phyloP scores from a whole-genome alignment of 2,329 filamentous ascomycete genomes.

The Chaetomiaceae sp. region DNA sequence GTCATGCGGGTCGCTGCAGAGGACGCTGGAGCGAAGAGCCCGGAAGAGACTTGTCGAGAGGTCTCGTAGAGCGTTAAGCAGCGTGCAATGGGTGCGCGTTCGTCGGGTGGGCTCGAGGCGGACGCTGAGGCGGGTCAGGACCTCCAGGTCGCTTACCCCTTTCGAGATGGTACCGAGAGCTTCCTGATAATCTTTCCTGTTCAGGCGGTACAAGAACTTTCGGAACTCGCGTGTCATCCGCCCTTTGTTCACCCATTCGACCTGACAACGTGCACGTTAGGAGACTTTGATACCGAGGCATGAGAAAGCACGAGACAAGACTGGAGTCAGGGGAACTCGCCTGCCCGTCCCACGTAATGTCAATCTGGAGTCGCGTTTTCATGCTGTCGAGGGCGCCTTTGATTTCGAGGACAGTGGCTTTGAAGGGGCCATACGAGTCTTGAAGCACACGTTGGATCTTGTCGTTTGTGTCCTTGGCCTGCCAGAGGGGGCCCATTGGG shows the following conservation, averaged over 20 bases:
- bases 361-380: too few species aligned
- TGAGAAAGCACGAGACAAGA: too few species aligned
- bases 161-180: not conserved
- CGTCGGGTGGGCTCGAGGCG: not conserved
- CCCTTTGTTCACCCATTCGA: too few species aligned
- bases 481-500: not conserved
- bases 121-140: not conserved
- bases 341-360: too few species aligned
- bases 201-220: not conserved
- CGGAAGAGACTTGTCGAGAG: slow-evolving; percentile 26
- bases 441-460: not conserved
- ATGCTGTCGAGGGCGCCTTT: too few species aligned
- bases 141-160: not conserved
- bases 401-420: too few species aligned
- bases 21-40: slow-evolving; percentile 23
- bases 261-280: too few species aligned
- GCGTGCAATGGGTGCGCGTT: not conserved
- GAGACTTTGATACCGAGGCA: too few species aligned
- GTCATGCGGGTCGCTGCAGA: slow-evolving; percentile 22
- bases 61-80: slow-evolving; percentile 10
- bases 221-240: too few species aligned
- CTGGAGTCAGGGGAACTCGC: too few species aligned
- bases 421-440: too few species aligned
- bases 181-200: not conserved
- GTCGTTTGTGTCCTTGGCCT: not conserved